A percentile compares a stretch with the other conserved stretches of the same genome.
Evolutionary conservation across 1,284 basidiomycete genomes (phyloP).

Genomic region (Cryptococcus sp.): DNA sequence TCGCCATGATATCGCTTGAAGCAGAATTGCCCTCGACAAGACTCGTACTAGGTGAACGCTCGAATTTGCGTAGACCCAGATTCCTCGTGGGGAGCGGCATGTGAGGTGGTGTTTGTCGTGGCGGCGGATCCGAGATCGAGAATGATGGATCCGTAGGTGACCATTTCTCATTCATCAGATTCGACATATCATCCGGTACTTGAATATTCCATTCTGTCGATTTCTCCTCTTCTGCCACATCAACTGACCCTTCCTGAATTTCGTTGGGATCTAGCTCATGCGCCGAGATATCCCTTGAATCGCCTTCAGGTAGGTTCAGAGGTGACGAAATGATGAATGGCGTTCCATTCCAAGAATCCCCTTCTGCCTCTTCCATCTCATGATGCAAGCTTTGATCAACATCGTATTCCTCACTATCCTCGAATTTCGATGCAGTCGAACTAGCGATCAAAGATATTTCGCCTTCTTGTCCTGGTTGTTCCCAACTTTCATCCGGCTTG

Average conservation of each 20-base stretch:
- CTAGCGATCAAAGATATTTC: conserved; percentile 33
- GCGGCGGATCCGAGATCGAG: conserved; percentile 8
- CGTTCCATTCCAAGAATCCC: conserved; percentile 28
- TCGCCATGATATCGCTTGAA: not conserved
- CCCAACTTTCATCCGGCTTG: conserved; percentile 20
- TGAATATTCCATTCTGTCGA: not conserved
- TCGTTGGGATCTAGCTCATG: conserved; percentile 12
- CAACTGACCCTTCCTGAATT: conserved; percentile 19
- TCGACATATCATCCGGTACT: conserved; percentile 33
- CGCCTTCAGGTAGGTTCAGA: conserved; percentile 18
- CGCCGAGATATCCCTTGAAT: conserved; percentile 15
- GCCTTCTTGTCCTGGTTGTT: conserved; percentile 36
- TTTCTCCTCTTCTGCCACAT: conserved; percentile 18
- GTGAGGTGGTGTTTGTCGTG: not conserved
- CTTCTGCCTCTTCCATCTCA: conserved; percentile 10
- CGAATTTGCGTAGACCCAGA: not conserved
- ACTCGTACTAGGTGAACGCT: not conserved
- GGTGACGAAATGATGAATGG: conserved; percentile 29
- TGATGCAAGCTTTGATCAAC: no score
- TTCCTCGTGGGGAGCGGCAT: not conserved
- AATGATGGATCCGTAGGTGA: conserved; percentile 10
- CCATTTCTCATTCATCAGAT: conserved; percentile 24
- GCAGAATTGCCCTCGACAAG: conserved; percentile 16
- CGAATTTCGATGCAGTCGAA: conserved; percentile 16
- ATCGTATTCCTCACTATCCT: conserved; percentile 12